Evolutionary conservation across 1,284 basidiomycete genomes (phyloP), one percentile per base, ranked within the genome.

Genomic region (Cutaneotrichosporon cutaneum): DNA sequence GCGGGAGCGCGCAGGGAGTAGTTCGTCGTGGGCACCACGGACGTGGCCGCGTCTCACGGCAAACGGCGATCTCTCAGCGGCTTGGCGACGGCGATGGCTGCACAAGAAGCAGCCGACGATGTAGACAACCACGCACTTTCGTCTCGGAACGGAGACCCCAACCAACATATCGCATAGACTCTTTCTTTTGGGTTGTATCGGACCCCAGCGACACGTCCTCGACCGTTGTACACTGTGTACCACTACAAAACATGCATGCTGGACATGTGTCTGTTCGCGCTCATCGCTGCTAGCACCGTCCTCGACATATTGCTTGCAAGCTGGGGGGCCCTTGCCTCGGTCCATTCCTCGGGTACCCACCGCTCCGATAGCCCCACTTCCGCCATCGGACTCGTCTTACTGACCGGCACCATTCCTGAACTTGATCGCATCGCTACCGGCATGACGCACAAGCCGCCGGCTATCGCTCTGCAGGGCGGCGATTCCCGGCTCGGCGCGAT

Each of bases 1-100:
- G 45, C 45, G 22, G 45, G 24, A 47, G 45, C 45, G 27, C 48
- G 48, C 27, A 14, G 48, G 26, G 27, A 30, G 27, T 13, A 47
- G 45, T 47, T 24, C 45, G 45, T 47, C 45, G 22, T 47, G 45
- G 45, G 48, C 26, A 27, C 48, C 48, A 27, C 18, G 26, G 48
- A 51, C 48, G 18, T 32, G 48, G 48, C 26, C 45, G 24, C 45
- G 45, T 26, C 22, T 47, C 22, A 24, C 45, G 45, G 24, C 22
- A 13, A 11, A 26, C 45, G 26, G 45, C 39, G 39, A n/a, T 47
- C 22, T 24, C 45, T 26, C 45, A 10, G 13, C 45, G 45, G 45
- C 45, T 47, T 24, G 45, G 45, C 22, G 39, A 42, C 4, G 45
- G 22, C 22, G 22, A 24, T 47, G 45, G 45, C 45, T 24, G 45